Percentiles rank a stretch among this genome's conserved stretches.
These are phyloP conservation scores for Pholiota adiposa DNA, from an alignment of 1,284 basidiomycete genomes.

Conservation along the genomic window DNA sequence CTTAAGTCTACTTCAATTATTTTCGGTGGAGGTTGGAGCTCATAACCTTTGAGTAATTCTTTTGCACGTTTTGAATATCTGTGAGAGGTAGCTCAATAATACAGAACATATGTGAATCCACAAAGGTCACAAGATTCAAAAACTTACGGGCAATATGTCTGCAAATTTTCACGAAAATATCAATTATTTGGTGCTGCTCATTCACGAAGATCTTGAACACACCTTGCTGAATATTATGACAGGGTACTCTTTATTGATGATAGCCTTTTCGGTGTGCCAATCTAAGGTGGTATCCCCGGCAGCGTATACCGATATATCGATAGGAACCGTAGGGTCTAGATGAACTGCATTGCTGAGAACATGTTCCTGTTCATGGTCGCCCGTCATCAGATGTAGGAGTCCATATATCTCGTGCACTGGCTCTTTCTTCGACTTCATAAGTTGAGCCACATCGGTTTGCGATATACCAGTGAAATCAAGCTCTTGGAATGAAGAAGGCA, in stretches of 20 bases:
- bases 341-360: constrained; percentile 44
- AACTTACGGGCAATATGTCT: constrained; percentile 74
- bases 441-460: constrained; percentile 43
- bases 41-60: constrained; percentile 64
- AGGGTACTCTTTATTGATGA: constrained; percentile 57
- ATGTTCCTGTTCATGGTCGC: constrained; percentile 45
- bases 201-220: constrained; percentile 18
- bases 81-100: constrained; percentile 4
- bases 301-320: constrained; percentile 58
- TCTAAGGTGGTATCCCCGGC: constrained; percentile 42
- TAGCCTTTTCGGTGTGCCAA: constrained; percentile 52
- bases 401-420: constrained; percentile 65
- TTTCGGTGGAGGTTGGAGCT: constrained; percentile 69
- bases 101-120: not conserved
- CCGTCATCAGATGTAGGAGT: constrained; percentile 63
- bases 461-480: constrained; percentile 34
- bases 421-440: constrained; percentile 31
- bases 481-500: constrained; percentile 42
- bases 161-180: not conserved
- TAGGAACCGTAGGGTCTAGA: constrained; percentile 45
- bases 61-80: constrained; percentile 78
- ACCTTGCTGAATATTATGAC: constrained; percentile 85
- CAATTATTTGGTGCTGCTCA: not conserved
- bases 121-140: not conserved
- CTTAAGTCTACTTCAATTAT: constrained; percentile 79